Evolutionary conservation across 441 rosid genomes (phyloP), one percentile per base, ranked within the genome.

Genomic region (Corymbia citriodora): DNA sequence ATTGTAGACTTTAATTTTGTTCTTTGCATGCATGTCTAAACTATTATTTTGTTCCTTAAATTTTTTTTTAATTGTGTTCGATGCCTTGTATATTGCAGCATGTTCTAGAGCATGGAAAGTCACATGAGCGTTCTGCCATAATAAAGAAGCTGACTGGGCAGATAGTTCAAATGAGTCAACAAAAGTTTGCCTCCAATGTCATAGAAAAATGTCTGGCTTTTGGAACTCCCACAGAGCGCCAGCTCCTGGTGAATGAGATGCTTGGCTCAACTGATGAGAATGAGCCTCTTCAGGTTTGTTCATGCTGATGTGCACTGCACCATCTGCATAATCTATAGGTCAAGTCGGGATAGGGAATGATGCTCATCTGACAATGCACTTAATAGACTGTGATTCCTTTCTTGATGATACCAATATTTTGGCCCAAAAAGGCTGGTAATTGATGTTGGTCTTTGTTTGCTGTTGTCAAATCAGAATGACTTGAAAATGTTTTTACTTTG

Each of bases 121-220:
- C 90, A 3, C 90, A 90, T 57, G 91, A 90, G 85, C 91, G 91
- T 45, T 55, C 91, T 88, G 90, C 91, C 57, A 90, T 90, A 57
- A 88, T 90, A 49, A 85, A 88, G 89, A 90, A 85, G 45, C 59
- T 90, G 49, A 90, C 90, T 36, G 91, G 91, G 68, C 89, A 88
- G 74, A 83, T 90, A 17, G 90, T 90, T 48, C 91, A 90, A 55
- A 90, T 90, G 91, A 90, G 91, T 85, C 91, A 90, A 90, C 91
- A 90, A 40, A 90, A 90, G 59, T 90, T 90, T 88, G 91, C 91
- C 45, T 90, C 91, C 89, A 90, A 90, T 63, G 91, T 90, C 45
- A 90, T 90, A 53, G 91, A 90, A 79, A 90, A 90, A 85, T 90
- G 91, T 65, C 53, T 90, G 87, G 82, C 88, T 85, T 90, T 90